Percentiles rank a stretch among this genome's conserved stretches.
These are phyloP conservation scores for Tylopilus sp. DNA, from an alignment of 1,284 basidiomycete genomes.

Conservation along the genomic window DNA sequence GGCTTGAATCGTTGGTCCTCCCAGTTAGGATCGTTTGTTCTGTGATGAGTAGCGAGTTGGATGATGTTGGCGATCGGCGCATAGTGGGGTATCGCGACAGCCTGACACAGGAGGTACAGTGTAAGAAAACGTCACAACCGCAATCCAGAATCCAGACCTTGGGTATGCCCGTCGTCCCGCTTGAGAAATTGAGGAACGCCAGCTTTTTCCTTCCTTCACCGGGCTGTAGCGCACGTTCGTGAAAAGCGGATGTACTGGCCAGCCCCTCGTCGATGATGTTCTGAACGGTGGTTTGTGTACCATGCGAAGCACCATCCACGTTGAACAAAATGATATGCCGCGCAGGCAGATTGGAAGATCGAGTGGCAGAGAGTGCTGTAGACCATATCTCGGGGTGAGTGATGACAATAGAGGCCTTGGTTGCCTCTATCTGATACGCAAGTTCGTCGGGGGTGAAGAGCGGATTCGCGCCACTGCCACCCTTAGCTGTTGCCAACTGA, in stretches of 20 bases:
- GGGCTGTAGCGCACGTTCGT: slow-evolving; percentile 46
- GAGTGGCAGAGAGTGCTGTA: slow-evolving; percentile 45
- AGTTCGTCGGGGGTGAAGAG: slow-evolving; percentile 52
- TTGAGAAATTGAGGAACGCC: slow-evolving; percentile 74
- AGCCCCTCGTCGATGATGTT: slow-evolving; percentile 53
- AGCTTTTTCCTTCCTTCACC: slow-evolving; percentile 66
- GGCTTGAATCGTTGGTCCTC: slow-evolving; percentile 34
- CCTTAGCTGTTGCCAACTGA: slow-evolving; percentile 12
- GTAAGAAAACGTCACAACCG: background rate
- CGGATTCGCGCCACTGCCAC: slow-evolving; percentile 50
- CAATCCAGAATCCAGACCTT: slow-evolving; percentile 47
- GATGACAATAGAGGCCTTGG: slow-evolving; percentile 45
- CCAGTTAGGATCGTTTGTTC: slow-evolving; percentile 38
- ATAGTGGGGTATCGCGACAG: slow-evolving; percentile 66
- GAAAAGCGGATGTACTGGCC: slow-evolving; percentile 40
- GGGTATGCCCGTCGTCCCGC: slow-evolving; percentile 78
- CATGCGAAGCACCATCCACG: slow-evolving; percentile 17
- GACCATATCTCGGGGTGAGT: slow-evolving; percentile 43
- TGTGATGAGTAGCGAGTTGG: slow-evolving; percentile 52
- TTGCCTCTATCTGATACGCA: slow-evolving; percentile 42
- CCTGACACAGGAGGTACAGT: slow-evolving; percentile 36
- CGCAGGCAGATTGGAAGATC: slow-evolving; percentile 47
- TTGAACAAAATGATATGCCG: slow-evolving; percentile 56
- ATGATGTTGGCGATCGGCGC: slow-evolving; percentile 62
- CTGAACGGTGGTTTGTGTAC: slow-evolving; percentile 41